These are phyloP conservation scores for Amaranthus palmeri DNA, from an alignment of 148 eudicot genomes.

Conservation along the genomic window DNA sequence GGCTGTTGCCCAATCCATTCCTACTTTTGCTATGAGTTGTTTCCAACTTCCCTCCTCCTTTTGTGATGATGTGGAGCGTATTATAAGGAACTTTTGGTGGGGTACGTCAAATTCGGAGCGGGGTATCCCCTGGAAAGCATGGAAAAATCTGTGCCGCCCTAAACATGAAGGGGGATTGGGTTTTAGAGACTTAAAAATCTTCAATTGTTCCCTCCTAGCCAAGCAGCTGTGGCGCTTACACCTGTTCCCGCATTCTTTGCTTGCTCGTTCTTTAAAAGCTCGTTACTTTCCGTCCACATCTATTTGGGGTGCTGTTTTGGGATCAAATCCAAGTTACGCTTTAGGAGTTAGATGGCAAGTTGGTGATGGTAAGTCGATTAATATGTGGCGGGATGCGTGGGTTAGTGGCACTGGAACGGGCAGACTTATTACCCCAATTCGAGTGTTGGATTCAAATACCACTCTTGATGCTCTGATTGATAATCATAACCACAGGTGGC, in stretches of 20 bases:
- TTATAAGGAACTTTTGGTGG: neutral
- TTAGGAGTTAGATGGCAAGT: too few relatives aligned
- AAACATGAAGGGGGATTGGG: neutral
- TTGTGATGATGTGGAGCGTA: neutral
- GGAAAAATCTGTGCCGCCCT: neutral
- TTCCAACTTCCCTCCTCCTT: neutral
- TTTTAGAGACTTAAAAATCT: neutral
- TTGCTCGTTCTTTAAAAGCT: too few relatives aligned
- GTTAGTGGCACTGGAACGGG: too few relatives aligned
- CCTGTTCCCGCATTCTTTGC: neutral
- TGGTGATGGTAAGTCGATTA: too few relatives aligned
- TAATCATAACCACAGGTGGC: too few relatives aligned
- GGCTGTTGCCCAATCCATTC: neutral
- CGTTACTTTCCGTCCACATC: neutral
- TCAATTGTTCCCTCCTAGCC: neutral
- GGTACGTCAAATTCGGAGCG: too few relatives aligned
- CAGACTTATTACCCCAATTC: too few relatives aligned
- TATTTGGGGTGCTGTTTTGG: neutral
- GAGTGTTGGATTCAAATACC: too few relatives aligned
- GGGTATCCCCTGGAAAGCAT: neutral
- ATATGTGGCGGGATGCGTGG: too few relatives aligned
- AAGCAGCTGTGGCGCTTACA: neutral
- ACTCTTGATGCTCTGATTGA: too few relatives aligned
- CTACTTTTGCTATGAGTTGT: slow-evolving; percentile 4
- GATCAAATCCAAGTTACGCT: too few relatives aligned